Conservation (phyloP, 208 protist genomes). For the Crithidia thermophila region DNA sequence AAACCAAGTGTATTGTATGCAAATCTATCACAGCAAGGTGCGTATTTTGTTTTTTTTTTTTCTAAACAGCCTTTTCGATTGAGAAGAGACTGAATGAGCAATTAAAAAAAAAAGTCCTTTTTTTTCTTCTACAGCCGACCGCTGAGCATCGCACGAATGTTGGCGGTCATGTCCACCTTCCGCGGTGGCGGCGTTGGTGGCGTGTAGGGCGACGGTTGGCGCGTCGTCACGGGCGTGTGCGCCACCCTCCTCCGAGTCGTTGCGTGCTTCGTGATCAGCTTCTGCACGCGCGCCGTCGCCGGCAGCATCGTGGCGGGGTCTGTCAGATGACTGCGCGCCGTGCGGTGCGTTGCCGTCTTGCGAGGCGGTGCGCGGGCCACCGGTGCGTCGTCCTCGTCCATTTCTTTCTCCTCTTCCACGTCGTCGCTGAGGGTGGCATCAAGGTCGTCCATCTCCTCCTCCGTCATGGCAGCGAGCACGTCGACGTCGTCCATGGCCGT, state of each 20-base stretch:
- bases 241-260: not conserved
- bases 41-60: constrained; percentile 7
- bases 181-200: constrained; percentile 4
- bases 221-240: not conserved
- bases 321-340: constrained; percentile 17
- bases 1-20: not conserved
- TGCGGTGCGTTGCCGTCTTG: not conserved
- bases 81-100: not conserved
- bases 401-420: not conserved
- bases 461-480: no score
- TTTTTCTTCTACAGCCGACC: constrained; percentile 19
- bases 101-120: not conserved
- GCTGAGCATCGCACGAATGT: constrained; percentile 28
- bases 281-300: constrained; percentile 11
- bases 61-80: not conserved
- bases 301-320: constrained; percentile 18
- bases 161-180: constrained; percentile 18
- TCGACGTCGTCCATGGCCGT: not conserved
- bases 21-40: constrained; percentile 3
- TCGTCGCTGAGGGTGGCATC: not conserved
- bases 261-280: constrained; percentile 25
- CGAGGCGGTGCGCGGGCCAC: no score
- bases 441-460: not conserved
- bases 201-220: constrained; percentile 7
- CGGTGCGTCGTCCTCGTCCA: no score